Evolutionary conservation across 306 rosid species (phyloP).

Genomic region (Quercus variabilis): DNA sequence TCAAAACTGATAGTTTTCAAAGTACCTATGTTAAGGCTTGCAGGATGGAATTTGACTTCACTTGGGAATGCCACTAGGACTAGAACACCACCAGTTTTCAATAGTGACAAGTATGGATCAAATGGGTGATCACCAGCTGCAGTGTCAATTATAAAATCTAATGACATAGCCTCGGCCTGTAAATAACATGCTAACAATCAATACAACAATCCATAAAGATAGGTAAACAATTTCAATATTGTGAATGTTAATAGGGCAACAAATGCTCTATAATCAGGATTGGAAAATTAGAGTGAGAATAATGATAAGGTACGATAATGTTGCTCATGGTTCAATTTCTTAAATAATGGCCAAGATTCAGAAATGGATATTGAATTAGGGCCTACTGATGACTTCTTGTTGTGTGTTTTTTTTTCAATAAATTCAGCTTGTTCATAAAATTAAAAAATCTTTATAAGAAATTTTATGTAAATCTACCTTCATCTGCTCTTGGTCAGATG

Average conservation of each 20-base stretch:
- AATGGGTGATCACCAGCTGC: conserved; percentile 85
- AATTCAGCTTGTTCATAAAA: neutral
- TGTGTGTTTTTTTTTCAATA: too few relatives aligned
- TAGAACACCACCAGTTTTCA: conserved; percentile 57
- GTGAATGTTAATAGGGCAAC: too few relatives aligned
- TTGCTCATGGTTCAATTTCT: too few relatives aligned
- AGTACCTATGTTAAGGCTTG: conserved; percentile 57
- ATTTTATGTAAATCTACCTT: conserved; percentile 27
- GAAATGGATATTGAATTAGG: too few relatives aligned
- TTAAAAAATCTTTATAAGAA: conserved; percentile 14
- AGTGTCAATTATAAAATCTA: conserved; percentile 71
- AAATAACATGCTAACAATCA: conserved; percentile 2
- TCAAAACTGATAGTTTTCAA: neutral
- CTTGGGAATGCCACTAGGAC: conserved; percentile 69
- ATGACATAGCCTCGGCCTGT: conserved; percentile 57
- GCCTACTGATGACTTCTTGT: neutral
- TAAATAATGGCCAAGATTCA: too few relatives aligned
- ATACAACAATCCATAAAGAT: neutral
- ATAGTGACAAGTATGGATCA: conserved; percentile 69
- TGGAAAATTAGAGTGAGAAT: too few relatives aligned
- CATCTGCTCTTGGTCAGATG: conserved; percentile 70
- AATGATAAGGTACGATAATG: too few relatives aligned
- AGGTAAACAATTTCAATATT: too few relatives aligned
- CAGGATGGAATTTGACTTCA: conserved; percentile 70
- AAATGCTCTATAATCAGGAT: too few relatives aligned